Base-by-base conservation (phyloP, 176 grass and related monocot genomes). In the Oryza meyeriana region DNA sequence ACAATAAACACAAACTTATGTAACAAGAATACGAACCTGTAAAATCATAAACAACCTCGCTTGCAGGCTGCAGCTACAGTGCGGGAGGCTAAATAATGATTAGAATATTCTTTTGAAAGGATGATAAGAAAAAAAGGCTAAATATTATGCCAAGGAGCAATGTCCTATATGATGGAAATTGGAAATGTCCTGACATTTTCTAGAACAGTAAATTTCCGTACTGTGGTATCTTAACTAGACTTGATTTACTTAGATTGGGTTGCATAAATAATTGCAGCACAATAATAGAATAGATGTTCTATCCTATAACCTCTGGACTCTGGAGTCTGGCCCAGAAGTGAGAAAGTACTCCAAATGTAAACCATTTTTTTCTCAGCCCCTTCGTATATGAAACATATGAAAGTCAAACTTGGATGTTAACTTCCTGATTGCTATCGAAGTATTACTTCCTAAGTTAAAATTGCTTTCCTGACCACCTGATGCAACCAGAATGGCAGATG, bases 1-100 rank as follows among this genome's bases (percentile, higher is more conserved):
- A 52, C 31, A 79, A 66, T 36, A 86, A 72, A 59, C 50, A 74
- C 1, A 74, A 74, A 25, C 1, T 59, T 65, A 32, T 85, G 26
- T 69, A 69, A 69, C 31, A 26, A 69, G 20, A 65, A 39, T 35
- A 47, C 0, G 17, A 33, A 7, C 20, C 31, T 7, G 65, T 28
- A 18, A 28, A 55, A n/a, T n/a, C 50, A 55, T 20, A 55, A 55
- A 70, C 41, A 25, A 24, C 35, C 33, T 17, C 17, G 32, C 27
- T 20, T 67, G 13, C 6, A 35, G 20, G 45, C 26, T 67, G 13
- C 6, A 35, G 20, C 61, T 67, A 28, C 22, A 61, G 16, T 30
- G 66, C 1, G 10, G 62, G 14, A 58, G 61, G 47, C 10, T 71
- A 10, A 48, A 68, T 29, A 41, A 10, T 20, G 34, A 6, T 12